phyloP scores from a whole-genome alignment of 148 eudicot species.

The Chenopodium berlandieri region DNA sequence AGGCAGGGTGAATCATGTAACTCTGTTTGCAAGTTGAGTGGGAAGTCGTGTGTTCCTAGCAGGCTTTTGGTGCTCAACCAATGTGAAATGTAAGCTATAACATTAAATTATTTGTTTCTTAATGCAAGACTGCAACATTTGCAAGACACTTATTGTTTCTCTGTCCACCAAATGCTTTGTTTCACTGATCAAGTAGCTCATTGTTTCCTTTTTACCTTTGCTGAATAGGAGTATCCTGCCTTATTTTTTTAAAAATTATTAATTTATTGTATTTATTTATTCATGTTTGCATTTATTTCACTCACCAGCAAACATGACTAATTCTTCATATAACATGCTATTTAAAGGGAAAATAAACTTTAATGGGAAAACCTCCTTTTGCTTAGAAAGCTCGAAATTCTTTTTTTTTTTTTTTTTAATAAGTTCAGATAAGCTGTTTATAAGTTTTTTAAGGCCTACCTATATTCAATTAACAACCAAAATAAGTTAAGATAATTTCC shows the following conservation, averaged over 20 bases:
- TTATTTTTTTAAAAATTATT: not conserved
- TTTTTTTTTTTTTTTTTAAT: too few species aligned
- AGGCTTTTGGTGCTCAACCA: constrained; percentile 72
- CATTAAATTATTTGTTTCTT: not conserved
- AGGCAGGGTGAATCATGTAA: constrained; percentile 98
- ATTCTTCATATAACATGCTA: not conserved
- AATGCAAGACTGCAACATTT: not conserved
- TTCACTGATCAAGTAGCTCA: not conserved
- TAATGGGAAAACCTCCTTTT: not conserved
- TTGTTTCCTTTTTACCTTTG: constrained; percentile 8
- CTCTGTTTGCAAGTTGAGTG: constrained; percentile 70
- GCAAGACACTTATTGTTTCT: not conserved
- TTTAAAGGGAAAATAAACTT: not conserved
- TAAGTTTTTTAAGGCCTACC: not conserved
- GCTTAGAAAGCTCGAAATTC: not conserved
- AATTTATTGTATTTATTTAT: not conserved
- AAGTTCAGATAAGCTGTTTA: not conserved
- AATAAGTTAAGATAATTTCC: not conserved
- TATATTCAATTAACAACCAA: too few species aligned
- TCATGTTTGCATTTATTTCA: not conserved
- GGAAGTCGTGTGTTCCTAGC: constrained; percentile 81
- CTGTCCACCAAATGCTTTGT: not conserved
- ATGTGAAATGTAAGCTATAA: constrained; percentile 74
- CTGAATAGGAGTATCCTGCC: not conserved
- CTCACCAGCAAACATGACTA: not conserved